phyloP scores from a whole-genome alignment of 78 protist genomes.

The Dictyostelium brefeldianum region DNA sequence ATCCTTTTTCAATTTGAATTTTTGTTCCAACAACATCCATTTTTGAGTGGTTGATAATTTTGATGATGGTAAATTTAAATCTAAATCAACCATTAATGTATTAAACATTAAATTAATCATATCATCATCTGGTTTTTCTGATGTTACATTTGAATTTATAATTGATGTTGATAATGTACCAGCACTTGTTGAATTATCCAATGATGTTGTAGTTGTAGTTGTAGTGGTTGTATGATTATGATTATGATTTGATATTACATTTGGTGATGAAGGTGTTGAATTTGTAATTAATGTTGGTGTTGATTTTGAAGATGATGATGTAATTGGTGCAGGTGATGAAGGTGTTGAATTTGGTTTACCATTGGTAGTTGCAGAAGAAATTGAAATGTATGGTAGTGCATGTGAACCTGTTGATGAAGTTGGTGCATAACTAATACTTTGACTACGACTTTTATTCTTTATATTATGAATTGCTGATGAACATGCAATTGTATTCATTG shows the following conservation, averaged over 20 bases:
- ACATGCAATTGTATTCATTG: conserved; percentile 60
- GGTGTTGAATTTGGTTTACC: not conserved
- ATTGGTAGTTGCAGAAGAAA: not conserved
- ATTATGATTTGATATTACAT: no score
- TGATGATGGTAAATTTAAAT: conserved; percentile 24
- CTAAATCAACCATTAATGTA: conserved; percentile 50
- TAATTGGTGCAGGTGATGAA: not conserved
- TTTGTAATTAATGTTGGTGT: conserved; percentile 1
- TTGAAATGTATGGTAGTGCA: conserved; percentile 4
- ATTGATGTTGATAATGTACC: conserved; percentile 31
- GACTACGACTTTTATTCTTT: not conserved
- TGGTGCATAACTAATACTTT: conserved; percentile 1
- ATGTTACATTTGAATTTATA: conserved; percentile 7
- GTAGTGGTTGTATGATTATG: not conserved
- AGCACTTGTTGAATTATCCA: not conserved
- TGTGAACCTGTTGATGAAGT: not conserved
- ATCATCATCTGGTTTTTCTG: conserved; percentile 25
- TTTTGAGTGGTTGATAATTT: conserved; percentile 17
- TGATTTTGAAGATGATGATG: conserved; percentile 2
- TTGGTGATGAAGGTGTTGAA: conserved; percentile 5
- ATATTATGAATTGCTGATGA: not conserved
- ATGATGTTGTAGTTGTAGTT: conserved; percentile 13
- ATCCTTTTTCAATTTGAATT: conserved; percentile 39
- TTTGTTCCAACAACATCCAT: conserved; percentile 66
- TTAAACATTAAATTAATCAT: conserved; percentile 59